Evolutionary conservation across 139 green algal genomes (phyloP).

Genomic region (Axilococcus clingmanii): DNA sequence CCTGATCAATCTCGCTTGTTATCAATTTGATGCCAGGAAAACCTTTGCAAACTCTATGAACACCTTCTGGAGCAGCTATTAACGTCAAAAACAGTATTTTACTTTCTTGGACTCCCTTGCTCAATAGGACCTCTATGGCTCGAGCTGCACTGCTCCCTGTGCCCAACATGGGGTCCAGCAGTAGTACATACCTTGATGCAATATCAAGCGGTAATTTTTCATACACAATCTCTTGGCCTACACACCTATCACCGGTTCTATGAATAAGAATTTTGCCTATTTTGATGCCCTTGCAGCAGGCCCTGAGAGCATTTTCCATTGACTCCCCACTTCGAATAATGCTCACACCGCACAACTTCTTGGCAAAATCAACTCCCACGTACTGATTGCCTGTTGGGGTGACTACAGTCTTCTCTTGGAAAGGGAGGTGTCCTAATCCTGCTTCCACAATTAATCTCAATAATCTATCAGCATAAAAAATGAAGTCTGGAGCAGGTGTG

Average conservation of each 20-base stretch:
- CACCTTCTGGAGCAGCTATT: conserved; percentile 86
- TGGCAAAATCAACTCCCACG: conserved; percentile 91
- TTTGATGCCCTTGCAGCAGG: conserved; percentile 97
- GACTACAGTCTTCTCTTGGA: conserved; percentile 73
- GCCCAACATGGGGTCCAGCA: conserved; percentile 90
- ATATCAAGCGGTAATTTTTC: conserved; percentile 96
- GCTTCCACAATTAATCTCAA: conserved; percentile 80
- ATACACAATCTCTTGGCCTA: conserved; percentile 60
- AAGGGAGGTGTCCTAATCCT: conserved; percentile 86
- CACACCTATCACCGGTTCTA: conserved; percentile 28
- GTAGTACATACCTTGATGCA: conserved; percentile 77
- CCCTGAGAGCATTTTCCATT: conserved; percentile 94
- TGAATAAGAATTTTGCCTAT: conserved; percentile 98
- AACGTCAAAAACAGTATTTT: conserved; percentile 90
- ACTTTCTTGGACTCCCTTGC: conserved; percentile 73
- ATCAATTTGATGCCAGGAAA: conserved; percentile 71
- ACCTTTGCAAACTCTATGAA: conserved; percentile 58
- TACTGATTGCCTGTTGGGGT: conserved; percentile 83
- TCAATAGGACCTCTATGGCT: conserved; percentile 77
- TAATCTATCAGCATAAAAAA: conserved; percentile 89
- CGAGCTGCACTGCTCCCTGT: conserved; percentile 63
- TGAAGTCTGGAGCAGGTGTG: conserved; percentile 83
- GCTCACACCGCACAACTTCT: conserved; percentile 87
- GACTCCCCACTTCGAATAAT: conserved; percentile 88
- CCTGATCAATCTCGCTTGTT: conserved; percentile 89